A percentile compares a stretch with the other conserved stretches of the same genome.
phyloP scores from a whole-genome alignment of 1,284 basidiomycete species.

The Tilletia caries region DNA sequence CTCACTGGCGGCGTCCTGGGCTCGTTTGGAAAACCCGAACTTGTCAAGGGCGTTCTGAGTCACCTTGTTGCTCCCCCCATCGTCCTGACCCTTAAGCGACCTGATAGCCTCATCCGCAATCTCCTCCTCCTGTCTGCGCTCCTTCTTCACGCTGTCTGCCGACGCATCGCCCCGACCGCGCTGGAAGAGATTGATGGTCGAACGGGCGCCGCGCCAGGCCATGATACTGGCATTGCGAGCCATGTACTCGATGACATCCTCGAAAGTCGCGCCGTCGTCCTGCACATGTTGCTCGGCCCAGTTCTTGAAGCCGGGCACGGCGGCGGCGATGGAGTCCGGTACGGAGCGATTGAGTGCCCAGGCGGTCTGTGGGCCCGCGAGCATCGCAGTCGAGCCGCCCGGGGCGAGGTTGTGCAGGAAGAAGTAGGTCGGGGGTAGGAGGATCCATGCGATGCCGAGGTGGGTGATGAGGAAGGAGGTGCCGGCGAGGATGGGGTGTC shows the following conservation, averaged over 20 bases:
- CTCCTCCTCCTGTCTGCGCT: background rate
- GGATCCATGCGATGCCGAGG: background rate
- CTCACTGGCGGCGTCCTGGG: slow-evolving; percentile 1
- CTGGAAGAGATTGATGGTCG: background rate
- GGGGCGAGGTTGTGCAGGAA: slow-evolving; percentile 2
- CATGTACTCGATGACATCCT: slow-evolving; percentile 3
- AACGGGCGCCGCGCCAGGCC: slow-evolving; percentile 6
- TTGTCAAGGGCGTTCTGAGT: background rate
- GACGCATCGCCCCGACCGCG: background rate
- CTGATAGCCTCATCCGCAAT: slow-evolving; percentile 10
- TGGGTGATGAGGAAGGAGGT: background rate
- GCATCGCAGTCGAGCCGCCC: background rate
- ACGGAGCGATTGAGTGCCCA: background rate
- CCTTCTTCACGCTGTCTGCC: background rate
- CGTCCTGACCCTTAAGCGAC: background rate
- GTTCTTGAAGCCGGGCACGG: background rate
- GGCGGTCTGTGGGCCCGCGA: slow-evolving; percentile 2
- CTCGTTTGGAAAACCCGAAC: slow-evolving; percentile 2
- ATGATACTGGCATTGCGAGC: background rate
- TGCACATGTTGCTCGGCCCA: background rate
- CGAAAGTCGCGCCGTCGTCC: background rate
- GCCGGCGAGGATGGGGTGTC: slow-evolving; percentile 1
- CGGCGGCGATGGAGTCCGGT: background rate
- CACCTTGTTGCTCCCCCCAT: background rate
- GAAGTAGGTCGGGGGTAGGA: slow-evolving; percentile 3